phyloP scores from a whole-genome alignment of 225 moss, liverwort and hornwort genomes.

The Lunularia cruciata region DNA sequence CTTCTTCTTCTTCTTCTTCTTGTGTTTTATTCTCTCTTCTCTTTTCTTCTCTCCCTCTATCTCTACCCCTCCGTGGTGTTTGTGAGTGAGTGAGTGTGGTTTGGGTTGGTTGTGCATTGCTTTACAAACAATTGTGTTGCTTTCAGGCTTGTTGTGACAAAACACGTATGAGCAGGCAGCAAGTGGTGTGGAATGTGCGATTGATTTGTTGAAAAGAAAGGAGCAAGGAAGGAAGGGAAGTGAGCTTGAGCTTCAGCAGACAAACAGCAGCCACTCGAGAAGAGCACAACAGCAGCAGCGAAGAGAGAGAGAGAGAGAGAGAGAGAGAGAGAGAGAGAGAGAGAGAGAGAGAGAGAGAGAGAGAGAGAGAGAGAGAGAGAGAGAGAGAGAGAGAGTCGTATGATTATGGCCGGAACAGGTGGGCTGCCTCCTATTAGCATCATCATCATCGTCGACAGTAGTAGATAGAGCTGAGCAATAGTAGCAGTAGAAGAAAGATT shows the following conservation, averaged over 20 bases:
- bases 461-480: slow-evolving; percentile 14
- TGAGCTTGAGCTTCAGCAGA: slow-evolving; percentile 5
- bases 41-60: background rate
- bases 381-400: slow-evolving; percentile 4
- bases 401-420: slow-evolving; percentile 43
- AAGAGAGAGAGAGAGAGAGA: background rate
- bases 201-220: slow-evolving; percentile 14
- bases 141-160: slow-evolving; percentile 20
- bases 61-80: too few relatives aligned
- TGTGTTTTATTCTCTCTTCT: background rate
- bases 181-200: slow-evolving; percentile 20
- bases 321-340: background rate
- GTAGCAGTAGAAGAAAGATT: too few relatives aligned
- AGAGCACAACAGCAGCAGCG: background rate
- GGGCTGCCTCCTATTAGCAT: slow-evolving; percentile 24
- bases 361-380: slow-evolving; percentile 6
- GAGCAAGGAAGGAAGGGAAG: slow-evolving; percentile 7
- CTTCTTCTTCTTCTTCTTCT: background rate
- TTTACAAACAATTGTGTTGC: slow-evolving; percentile 28
- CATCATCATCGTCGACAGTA: slow-evolving; percentile 25
- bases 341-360: slow-evolving; percentile 13
- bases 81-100: background rate
- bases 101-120: slow-evolving; percentile 9
- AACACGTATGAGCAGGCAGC: slow-evolving; percentile 5
- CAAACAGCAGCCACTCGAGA: background rate